Percentiles rank a stretch among this genome's conserved stretches.
Conservation (phyloP, 768 basidiomycete genomes). For the Ramaria sp. region DNA sequence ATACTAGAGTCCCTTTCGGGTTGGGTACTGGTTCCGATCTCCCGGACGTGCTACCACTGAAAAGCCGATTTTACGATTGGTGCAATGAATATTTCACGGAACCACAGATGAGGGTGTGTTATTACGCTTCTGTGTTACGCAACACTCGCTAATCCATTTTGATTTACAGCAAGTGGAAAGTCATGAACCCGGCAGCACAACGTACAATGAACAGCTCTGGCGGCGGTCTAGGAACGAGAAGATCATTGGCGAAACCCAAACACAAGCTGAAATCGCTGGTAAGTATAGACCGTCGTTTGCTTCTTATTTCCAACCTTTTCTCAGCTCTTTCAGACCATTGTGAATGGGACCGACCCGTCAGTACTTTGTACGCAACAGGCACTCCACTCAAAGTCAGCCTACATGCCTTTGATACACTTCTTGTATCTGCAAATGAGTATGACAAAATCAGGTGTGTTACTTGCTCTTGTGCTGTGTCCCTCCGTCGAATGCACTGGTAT, state of each 20-base stretch:
- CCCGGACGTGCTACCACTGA: slow-evolving; percentile 78
- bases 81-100: slow-evolving; percentile 96
- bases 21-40: slow-evolving; percentile 74
- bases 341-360: slow-evolving; percentile 65
- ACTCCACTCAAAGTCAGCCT: slow-evolving; percentile 72
- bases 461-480: not conserved
- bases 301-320: slow-evolving; percentile 4
- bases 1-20: slow-evolving; percentile 59
- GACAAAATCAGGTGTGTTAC: slow-evolving; percentile 69
- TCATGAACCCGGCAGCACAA: slow-evolving; percentile 89
- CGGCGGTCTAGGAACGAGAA: slow-evolving; percentile 83
- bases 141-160: not conserved
- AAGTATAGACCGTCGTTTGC: slow-evolving; percentile 17
- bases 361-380: slow-evolving; percentile 46
- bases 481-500: not conserved
- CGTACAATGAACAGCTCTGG: slow-evolving; percentile 95
- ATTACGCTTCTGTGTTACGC: not conserved
- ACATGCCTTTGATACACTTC: slow-evolving; percentile 86
- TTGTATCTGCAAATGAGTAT: slow-evolving; percentile 75
- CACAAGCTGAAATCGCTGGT: slow-evolving; percentile 71
- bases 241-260: slow-evolving; percentile 54
- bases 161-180: slow-evolving; percentile 73
- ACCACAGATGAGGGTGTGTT: slow-evolving; percentile 89
- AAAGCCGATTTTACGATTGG: slow-evolving; percentile 92
- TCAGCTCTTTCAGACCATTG: slow-evolving; percentile 48